Conservation (phyloP, 192 early-diverging fungal genomes). For the Coemansia sp. region DNA sequence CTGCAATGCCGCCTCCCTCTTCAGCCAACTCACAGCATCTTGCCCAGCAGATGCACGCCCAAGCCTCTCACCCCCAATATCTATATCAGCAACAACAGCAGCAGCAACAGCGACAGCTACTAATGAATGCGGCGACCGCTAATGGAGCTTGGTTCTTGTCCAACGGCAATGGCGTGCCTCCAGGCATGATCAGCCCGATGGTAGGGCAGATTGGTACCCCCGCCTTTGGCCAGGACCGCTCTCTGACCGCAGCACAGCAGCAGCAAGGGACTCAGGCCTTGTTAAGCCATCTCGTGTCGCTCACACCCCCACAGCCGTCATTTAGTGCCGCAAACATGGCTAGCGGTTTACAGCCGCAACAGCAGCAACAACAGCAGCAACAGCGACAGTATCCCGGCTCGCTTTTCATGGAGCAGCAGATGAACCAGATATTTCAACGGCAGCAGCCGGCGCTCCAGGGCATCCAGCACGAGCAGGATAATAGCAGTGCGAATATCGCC, state of each 20-base stretch:
- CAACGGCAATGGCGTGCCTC: neutral
- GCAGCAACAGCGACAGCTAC: conserved; percentile 12
- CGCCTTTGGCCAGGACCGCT: conserved; percentile 9
- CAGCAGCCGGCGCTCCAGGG: neutral
- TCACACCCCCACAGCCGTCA: conserved; percentile 5
- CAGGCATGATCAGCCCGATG: neutral
- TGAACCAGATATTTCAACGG: neutral
- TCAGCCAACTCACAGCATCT: conserved; percentile 6
- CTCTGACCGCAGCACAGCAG: conserved; percentile 3
- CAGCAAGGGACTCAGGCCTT: conserved; percentile 7
- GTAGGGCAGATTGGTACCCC: neutral
- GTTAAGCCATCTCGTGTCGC: conserved; percentile 1
- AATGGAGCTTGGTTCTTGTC: neutral
- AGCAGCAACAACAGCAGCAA: conserved; percentile 2
- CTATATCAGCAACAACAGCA: conserved; percentile 36
- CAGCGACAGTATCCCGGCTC: conserved; percentile 5
- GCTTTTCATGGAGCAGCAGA: neutral
- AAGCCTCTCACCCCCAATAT: conserved; percentile 10
- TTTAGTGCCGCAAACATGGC: conserved; percentile 1
- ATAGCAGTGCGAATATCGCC: neutral
- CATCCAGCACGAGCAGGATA: conserved; percentile 2
- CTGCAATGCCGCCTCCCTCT: conserved; percentile 9
- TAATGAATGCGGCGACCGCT: conserved; percentile 3
- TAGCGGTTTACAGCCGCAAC: neutral
- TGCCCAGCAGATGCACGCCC: conserved; percentile 9